A percentile compares a stretch with the other conserved stretches of the same genome.
phyloP scores from a whole-genome alignment of 2,329 filamentous ascomycete species.

The Stemphylium beticola region DNA sequence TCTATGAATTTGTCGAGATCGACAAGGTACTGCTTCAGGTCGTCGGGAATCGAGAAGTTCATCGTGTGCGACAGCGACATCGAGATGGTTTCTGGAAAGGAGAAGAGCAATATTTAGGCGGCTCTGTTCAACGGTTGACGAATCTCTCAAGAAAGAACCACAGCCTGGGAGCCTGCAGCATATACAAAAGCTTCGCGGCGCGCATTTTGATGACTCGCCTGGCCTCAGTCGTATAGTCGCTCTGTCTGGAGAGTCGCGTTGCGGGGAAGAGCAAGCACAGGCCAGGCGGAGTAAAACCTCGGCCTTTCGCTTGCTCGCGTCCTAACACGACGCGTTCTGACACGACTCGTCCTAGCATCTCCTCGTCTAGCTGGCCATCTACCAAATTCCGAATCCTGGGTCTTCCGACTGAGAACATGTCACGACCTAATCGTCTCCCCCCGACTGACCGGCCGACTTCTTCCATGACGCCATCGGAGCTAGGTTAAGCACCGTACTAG shows the following conservation, averaged over 20 bases:
- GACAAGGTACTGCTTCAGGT: conserved; percentile 56
- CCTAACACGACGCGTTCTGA: no score
- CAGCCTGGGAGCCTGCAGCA: not conserved
- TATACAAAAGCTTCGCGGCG: conserved; percentile 22
- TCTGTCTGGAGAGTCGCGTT: conserved; percentile 11
- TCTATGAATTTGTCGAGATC: conserved; percentile 65
- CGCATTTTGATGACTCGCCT: conserved; percentile 37
- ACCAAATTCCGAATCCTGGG: no score
- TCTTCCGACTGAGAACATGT: no score
- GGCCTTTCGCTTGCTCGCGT: not conserved
- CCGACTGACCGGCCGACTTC: no score
- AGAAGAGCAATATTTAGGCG: not conserved
- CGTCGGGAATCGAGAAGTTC: conserved; percentile 60
- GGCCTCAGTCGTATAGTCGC: conserved; percentile 26
- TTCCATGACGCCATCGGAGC: no score
- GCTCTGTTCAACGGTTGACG: conserved; percentile 10
- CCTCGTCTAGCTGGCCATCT: no score
- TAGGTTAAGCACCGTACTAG: no score
- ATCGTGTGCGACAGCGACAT: conserved; percentile 11
- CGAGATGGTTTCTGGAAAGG: not conserved
- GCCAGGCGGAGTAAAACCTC: conserved; percentile 12
- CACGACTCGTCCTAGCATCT: no score
- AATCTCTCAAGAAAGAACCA: not conserved
- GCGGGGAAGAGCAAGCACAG: conserved; percentile 26
- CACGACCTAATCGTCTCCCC: no score